Percentiles rank a stretch among this genome's conserved stretches.
These are phyloP conservation scores for Solanum appendiculatum DNA, from an alignment of 257 asterid species.

Conservation along the genomic window DNA sequence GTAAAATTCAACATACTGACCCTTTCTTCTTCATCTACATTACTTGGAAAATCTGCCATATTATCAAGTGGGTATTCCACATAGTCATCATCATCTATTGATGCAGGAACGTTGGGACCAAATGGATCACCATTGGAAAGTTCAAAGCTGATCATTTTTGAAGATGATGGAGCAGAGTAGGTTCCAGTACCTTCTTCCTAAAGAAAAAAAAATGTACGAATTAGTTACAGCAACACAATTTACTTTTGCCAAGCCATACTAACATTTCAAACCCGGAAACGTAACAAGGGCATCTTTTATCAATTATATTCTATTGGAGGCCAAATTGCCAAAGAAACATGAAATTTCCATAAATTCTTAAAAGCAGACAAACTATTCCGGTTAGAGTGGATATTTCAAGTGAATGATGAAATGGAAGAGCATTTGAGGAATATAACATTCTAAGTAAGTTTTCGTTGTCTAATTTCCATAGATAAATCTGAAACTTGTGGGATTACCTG, in stretches of 20 bases:
- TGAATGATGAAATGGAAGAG: neutral
- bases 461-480: neutral
- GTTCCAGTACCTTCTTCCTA: slow-evolving; percentile 55
- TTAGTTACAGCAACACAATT: neutral
- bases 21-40: slow-evolving; percentile 86
- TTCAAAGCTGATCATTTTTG: slow-evolving; percentile 79
- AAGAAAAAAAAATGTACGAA: neutral
- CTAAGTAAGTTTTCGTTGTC: neutral
- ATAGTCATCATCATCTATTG: slow-evolving; percentile 68
- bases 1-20: slow-evolving; percentile 16
- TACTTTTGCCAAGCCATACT: neutral
- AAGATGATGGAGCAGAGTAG: slow-evolving; percentile 49
- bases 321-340: neutral
- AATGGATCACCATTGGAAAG: slow-evolving; percentile 42
- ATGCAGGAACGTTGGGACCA: slow-evolving; percentile 35
- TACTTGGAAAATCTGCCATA: slow-evolving; percentile 66
- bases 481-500: slow-evolving; percentile 31
- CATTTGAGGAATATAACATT: neutral
- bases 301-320: neutral
- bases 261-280: neutral
- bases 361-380: neutral
- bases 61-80: slow-evolving; percentile 69
- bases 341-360: neutral
- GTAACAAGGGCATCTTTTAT: neutral
- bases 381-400: neutral